These are phyloP conservation scores for Talaromyces sp. DNA, from an alignment of 2,329 filamentous ascomycete species.

Conservation along the genomic window DNA sequence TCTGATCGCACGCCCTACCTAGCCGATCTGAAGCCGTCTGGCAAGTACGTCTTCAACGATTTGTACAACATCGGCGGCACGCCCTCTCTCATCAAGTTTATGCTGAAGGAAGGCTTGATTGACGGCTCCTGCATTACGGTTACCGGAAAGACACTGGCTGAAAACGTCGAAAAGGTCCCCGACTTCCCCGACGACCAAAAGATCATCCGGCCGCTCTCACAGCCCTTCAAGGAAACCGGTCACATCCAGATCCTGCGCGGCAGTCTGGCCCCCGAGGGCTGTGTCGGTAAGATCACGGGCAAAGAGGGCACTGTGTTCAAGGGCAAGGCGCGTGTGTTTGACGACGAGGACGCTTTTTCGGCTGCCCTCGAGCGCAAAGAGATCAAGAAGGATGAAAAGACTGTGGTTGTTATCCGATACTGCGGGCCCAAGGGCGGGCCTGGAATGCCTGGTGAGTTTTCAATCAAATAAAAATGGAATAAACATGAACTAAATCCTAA, in stretches of 20 bases:
- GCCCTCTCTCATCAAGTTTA: constrained; percentile 54
- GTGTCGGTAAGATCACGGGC: constrained; percentile 71
- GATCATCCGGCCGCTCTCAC: constrained; percentile 63
- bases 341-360: constrained; percentile 67
- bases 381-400: constrained; percentile 72
- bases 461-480: neutral
- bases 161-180: constrained; percentile 55
- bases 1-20: constrained; percentile 75
- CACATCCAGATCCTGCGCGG: constrained; percentile 71
- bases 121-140: constrained; percentile 59
- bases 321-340: constrained; percentile 66
- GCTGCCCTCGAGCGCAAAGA: constrained; percentile 61
- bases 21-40: constrained; percentile 76
- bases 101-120: constrained; percentile 55
- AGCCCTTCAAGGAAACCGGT: constrained; percentile 66
- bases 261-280: constrained; percentile 64
- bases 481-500: constrained; percentile 50
- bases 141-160: constrained; percentile 54
- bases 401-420: constrained; percentile 71
- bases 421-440: constrained; percentile 70
- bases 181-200: constrained; percentile 65
- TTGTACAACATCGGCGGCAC: constrained; percentile 55
- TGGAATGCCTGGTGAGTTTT: constrained; percentile 55
- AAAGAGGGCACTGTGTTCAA: constrained; percentile 67
- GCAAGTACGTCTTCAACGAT: constrained; percentile 59